These are phyloP conservation scores for Cardamine resedifolia DNA, from an alignment of 345 rosid species.

Conservation along the genomic window DNA sequence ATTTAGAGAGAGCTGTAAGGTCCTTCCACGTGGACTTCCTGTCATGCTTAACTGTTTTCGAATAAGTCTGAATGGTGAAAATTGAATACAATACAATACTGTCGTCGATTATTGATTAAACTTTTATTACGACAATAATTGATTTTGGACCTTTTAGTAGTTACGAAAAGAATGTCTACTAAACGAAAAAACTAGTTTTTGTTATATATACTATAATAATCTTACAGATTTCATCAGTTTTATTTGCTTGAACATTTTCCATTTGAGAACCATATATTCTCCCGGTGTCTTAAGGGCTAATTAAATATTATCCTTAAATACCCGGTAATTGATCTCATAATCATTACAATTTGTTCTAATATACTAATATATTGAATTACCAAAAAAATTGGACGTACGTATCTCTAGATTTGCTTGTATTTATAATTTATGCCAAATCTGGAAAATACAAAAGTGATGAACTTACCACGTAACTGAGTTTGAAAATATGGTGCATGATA, in stretches of 20 bases:
- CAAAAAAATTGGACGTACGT: too few relatives aligned
- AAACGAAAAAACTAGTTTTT: neutral
- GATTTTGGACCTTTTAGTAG: neutral
- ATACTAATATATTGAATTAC: too few relatives aligned
- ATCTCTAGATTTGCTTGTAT: too few relatives aligned
- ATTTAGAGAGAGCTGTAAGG: conserved; percentile 24
- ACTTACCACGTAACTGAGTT: neutral
- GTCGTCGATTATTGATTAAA: neutral
- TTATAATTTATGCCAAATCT: neutral
- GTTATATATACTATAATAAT: neutral
- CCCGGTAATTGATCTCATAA: neutral
- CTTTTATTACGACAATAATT: neutral
- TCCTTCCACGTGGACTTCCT: conserved; percentile 47
- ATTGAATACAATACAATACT: neutral
- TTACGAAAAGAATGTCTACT: neutral
- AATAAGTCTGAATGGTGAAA: neutral
- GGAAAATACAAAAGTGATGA: neutral
- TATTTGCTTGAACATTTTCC: neutral
- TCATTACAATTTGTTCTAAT: neutral
- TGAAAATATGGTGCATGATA: too few relatives aligned
- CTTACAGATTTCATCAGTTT: neutral
- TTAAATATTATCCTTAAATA: neutral
- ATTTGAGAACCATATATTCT: neutral
- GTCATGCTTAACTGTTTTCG: conserved; percentile 22
- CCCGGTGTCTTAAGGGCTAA: neutral